These are phyloP conservation scores for Lactarius evosmus DNA, from an alignment of 768 basidiomycete genomes.

Conservation along the genomic window DNA sequence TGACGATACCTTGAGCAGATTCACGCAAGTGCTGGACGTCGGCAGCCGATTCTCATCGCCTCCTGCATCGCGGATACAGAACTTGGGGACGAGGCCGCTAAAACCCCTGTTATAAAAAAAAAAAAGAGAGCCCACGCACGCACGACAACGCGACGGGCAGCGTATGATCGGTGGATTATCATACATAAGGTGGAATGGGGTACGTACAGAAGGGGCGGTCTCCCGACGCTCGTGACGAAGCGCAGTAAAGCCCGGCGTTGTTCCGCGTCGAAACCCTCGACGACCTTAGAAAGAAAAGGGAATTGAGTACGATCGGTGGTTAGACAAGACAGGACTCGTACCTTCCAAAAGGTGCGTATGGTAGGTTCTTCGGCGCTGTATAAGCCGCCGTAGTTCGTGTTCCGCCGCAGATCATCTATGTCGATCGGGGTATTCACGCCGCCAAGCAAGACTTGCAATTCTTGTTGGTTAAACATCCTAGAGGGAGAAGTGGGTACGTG, in stretches of 20 bases:
- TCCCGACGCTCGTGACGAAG: constrained; percentile 91
- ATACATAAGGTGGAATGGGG: not conserved
- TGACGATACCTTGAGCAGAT: constrained; percentile 72
- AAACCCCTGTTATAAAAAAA: constrained; percentile 54
- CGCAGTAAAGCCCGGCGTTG: constrained; percentile 75
- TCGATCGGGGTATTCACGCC: constrained; percentile 85
- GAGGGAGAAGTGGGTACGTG: not conserved
- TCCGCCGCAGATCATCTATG: constrained; percentile 68
- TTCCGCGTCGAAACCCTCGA: constrained; percentile 74
- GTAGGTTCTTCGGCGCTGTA: constrained; percentile 70
- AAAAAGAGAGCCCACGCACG: too few relatives aligned
- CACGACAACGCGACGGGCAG: not conserved
- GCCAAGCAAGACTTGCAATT: constrained; percentile 87
- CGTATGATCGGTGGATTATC: not conserved
- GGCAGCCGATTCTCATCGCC: constrained; percentile 67
- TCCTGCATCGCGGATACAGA: constrained; percentile 82
- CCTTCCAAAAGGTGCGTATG: constrained; percentile 81
- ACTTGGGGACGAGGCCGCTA: constrained; percentile 82
- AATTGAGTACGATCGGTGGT: too few relatives aligned
- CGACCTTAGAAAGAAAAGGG: constrained; percentile 48
- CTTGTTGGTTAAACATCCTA: constrained; percentile 97
- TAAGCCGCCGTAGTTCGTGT: constrained; percentile 82
- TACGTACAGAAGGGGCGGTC: constrained; percentile 80
- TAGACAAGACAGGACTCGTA: constrained; percentile 34
- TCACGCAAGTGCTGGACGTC: constrained; percentile 85